Percentiles rank a stretch among this genome's conserved stretches.
These are phyloP conservation scores for Talaromyces sp. DNA, from an alignment of 2,329 filamentous ascomycete species.

Conservation along the genomic window DNA sequence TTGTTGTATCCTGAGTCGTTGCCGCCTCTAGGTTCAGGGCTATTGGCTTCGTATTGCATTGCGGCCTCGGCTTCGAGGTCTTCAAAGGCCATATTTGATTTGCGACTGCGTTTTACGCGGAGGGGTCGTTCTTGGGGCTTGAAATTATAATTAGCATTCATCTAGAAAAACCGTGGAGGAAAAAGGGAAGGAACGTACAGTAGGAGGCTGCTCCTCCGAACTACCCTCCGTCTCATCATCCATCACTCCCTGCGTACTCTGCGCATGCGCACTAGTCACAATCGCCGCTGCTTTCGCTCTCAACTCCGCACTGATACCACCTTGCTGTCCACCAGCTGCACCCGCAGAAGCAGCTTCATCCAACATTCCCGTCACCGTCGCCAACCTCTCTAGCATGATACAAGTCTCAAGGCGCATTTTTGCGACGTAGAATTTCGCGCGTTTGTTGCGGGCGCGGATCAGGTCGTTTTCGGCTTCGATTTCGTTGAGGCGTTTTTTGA, in stretches of 20 bases:
- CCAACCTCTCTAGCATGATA: slow-evolving; percentile 44
- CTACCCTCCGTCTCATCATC: slow-evolving; percentile 47
- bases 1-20: slow-evolving; percentile 3
- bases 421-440: slow-evolving; percentile 80
- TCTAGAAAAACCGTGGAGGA: not conserved
- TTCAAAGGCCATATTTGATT: slow-evolving; percentile 33
- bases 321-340: not conserved
- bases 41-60: slow-evolving; percentile 17
- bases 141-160: not conserved
- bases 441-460: slow-evolving; percentile 72
- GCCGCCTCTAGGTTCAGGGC: slow-evolving; percentile 7
- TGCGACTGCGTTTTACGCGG: slow-evolving; percentile 45
- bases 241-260: slow-evolving; percentile 26
- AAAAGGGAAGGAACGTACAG: slow-evolving; percentile 31
- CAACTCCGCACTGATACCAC: slow-evolving; percentile 19
- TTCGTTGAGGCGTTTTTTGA: slow-evolving; percentile 87
- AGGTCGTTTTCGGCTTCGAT: slow-evolving; percentile 90
- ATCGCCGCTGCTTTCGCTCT: slow-evolving; percentile 18
- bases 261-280: slow-evolving; percentile 12
- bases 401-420: slow-evolving; percentile 72
- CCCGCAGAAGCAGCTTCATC: slow-evolving; percentile 33
- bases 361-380: slow-evolving; percentile 43
- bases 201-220: slow-evolving; percentile 45
- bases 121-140: slow-evolving; percentile 50
- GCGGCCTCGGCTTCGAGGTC: slow-evolving; percentile 24